These are phyloP conservation scores for Orobanche coerulescens DNA, from an alignment of 257 asterid species.

Conservation along the genomic window DNA sequence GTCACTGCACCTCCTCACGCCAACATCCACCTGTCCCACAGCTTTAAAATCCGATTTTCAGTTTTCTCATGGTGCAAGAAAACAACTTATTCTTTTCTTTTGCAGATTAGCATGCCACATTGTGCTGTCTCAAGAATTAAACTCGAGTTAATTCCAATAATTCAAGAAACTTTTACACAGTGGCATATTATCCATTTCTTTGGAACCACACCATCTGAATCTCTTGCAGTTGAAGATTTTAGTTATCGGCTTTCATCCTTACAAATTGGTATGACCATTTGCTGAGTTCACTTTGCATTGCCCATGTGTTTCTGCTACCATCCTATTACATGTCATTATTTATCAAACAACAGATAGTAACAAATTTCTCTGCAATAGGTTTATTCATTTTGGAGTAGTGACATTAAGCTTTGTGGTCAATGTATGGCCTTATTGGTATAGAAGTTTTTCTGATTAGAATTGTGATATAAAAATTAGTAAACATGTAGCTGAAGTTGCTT, in stretches of 20 bases:
- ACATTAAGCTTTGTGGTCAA: not conserved
- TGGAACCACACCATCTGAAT: conserved; percentile 73
- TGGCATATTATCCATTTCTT: conserved; percentile 87
- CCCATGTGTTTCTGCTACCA: not conserved
- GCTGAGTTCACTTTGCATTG: conserved; percentile 13
- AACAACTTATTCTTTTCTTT: conserved; percentile 19
- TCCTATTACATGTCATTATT: conserved; percentile 15
- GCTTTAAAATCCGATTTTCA: not conserved
- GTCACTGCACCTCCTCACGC: not conserved
- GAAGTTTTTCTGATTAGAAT: not conserved
- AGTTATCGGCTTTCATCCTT: conserved; percentile 80
- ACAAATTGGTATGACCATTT: conserved; percentile 60
- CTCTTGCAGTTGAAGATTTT: conserved; percentile 82
- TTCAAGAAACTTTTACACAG: conserved; percentile 72
- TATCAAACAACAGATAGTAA: not conserved
- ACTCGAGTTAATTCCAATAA: conserved; percentile 73
- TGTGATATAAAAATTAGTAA: not conserved
- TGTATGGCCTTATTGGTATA: conserved; percentile 2
- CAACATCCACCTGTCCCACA: not conserved
- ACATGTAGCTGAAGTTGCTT: conserved; percentile 12
- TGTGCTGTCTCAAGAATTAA: conserved; percentile 67
- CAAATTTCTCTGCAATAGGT: not conserved
- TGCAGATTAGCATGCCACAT: conserved; percentile 77
- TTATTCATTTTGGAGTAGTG: not conserved
- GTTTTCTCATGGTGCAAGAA: not conserved